Evolutionary conservation across 805 yeast species (phyloP).

Genomic region (Hagleromyces aurorensis): DNA sequence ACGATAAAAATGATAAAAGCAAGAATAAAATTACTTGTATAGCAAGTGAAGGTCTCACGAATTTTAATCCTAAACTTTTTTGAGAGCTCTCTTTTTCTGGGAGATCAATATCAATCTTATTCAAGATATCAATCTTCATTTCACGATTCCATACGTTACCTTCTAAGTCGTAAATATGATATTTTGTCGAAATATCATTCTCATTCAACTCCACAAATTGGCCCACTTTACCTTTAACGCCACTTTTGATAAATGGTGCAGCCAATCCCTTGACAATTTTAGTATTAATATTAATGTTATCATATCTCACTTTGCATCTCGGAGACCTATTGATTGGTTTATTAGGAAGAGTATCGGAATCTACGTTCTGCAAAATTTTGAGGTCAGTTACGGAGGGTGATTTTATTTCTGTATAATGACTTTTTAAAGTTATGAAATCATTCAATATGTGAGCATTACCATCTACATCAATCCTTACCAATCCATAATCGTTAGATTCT

Average conservation of each 20-base stretch:
- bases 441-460: conserved; percentile 35
- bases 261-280: conserved; percentile 39
- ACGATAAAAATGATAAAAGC: not conserved
- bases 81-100: not conserved
- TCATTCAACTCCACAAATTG: conserved; percentile 39
- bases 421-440: conserved; percentile 45
- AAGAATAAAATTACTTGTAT: not conserved
- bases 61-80: conserved; percentile 3
- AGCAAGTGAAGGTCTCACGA: not conserved
- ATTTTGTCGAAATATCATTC: conserved; percentile 37
- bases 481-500: conserved; percentile 72
- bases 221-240: conserved; percentile 44
- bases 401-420: conserved; percentile 36
- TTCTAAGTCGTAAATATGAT: conserved; percentile 36
- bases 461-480: conserved; percentile 44
- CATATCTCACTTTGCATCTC: conserved; percentile 35
- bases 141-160: conserved; percentile 30
- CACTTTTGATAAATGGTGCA: conserved; percentile 38
- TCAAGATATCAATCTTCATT: conserved; percentile 15
- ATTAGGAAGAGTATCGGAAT: conserved; percentile 2
- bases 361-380: conserved; percentile 3
- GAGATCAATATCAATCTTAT: not conserved
- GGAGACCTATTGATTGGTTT: conserved; percentile 12
- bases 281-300: conserved; percentile 35
- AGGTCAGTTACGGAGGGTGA: conserved; percentile 22